Percentiles rank a stretch among this genome's conserved stretches.
Conservation (phyloP, 2,329 filamentous ascomycete genomes). For the Teratosphaeria zuluensis region DNA sequence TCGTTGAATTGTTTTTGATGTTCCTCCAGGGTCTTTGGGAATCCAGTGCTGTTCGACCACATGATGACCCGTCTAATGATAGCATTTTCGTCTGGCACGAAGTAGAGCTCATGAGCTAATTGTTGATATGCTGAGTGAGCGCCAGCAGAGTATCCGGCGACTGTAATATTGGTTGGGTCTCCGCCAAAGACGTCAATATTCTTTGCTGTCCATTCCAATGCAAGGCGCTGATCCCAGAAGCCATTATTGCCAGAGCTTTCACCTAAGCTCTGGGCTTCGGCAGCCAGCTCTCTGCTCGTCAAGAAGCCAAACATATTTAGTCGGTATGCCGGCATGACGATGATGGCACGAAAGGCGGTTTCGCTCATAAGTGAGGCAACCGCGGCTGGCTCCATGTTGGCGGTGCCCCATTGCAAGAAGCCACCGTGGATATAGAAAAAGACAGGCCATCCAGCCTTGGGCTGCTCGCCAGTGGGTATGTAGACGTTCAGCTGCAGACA, state of each 20-base stretch:
- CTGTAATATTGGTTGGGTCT: slow-evolving; percentile 41
- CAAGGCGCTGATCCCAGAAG: slow-evolving; percentile 49
- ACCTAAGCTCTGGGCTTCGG: slow-evolving; percentile 29
- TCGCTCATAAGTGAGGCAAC: slow-evolving; percentile 39
- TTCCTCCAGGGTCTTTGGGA: slow-evolving; percentile 39
- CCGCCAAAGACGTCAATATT: slow-evolving; percentile 45
- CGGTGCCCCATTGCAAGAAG: slow-evolving; percentile 47
- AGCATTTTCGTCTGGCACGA: slow-evolving; percentile 33
- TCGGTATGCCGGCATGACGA: slow-evolving; percentile 48
- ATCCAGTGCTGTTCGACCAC: slow-evolving; percentile 45
- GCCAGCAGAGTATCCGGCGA: slow-evolving; percentile 48
- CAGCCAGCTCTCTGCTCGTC: slow-evolving; percentile 37
- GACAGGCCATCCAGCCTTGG: slow-evolving; percentile 45
- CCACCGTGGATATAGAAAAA: slow-evolving; percentile 49
- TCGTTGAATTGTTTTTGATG: slow-evolving; percentile 45
- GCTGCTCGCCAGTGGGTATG: slow-evolving; percentile 39
- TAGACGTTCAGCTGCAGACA: slow-evolving; percentile 49
- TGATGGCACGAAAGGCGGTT: slow-evolving; percentile 39
- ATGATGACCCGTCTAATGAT: slow-evolving; percentile 45
- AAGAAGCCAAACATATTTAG: slow-evolving; percentile 49
- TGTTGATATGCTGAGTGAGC: slow-evolving; percentile 49
- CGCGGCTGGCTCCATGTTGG: slow-evolving; percentile 35
- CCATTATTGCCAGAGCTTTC: slow-evolving; percentile 41
- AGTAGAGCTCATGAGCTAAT: slow-evolving; percentile 45
- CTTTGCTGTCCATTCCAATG: slow-evolving; percentile 46